phyloP scores from a whole-genome alignment of 345 rosid species.

The Laguncularia racemosa region DNA sequence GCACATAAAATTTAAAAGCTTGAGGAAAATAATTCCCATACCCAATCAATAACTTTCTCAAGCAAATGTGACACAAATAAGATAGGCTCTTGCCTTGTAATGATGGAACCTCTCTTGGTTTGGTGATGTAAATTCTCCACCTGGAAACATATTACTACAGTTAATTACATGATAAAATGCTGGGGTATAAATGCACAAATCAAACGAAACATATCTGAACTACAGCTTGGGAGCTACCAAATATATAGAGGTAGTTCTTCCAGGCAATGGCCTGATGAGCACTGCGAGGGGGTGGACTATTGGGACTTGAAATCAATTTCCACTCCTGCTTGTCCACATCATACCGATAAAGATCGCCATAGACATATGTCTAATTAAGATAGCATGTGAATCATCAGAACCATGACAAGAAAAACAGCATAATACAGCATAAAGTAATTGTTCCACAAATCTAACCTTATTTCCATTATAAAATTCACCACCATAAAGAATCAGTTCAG shows the following conservation, averaged over 20 bases:
- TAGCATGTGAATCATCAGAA: conserved; percentile 5
- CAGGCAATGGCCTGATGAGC: conserved; percentile 96
- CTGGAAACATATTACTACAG: conserved; percentile 17
- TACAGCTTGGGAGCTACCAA: conserved; percentile 39
- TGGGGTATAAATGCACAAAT: not conserved
- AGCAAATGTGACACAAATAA: not conserved
- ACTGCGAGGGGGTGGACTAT: conserved; percentile 97
- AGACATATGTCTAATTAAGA: conserved; percentile 69
- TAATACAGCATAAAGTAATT: not conserved
- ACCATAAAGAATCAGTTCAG: conserved; percentile 76
- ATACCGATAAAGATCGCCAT: conserved; percentile 78
- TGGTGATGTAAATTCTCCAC: conserved; percentile 97
- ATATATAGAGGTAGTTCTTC: conserved; percentile 92
- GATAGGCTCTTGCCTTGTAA: conserved; percentile 54
- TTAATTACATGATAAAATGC: not conserved
- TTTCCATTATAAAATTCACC: conserved; percentile 94
- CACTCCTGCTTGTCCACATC: conserved; percentile 91
- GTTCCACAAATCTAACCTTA: conserved; percentile 39
- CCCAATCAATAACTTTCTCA: not conserved
- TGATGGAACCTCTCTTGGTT: conserved; percentile 96
- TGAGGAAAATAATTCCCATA: not conserved
- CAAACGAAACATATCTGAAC: conserved; percentile 4
- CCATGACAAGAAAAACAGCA: not conserved
- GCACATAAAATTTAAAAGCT: conserved; percentile 2
- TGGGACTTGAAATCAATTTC: conserved; percentile 85